Evolutionary conservation across 2,329 filamentous ascomycete genomes (phyloP), one percentile per base, ranked within the genome.

Genomic region (Nigrograna mackinnonii): DNA sequence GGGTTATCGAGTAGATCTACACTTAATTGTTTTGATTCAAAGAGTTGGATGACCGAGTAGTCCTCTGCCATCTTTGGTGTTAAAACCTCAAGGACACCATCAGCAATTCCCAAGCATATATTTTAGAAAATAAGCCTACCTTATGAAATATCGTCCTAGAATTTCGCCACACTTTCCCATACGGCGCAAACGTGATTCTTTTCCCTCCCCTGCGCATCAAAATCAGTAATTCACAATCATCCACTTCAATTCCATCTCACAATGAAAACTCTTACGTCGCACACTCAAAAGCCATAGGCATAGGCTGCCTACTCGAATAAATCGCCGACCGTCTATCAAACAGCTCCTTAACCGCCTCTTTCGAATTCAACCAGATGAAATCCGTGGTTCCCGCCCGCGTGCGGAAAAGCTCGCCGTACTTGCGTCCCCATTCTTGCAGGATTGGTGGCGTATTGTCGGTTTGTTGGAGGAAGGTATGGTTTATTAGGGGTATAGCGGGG

Each of bases 211-310:
- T 42, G 17, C 21, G 19, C 22, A 21, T 22, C 26, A 33, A n/a
- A n/a, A n/a, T n/a, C n/a, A n/a, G n/a, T n/a, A n/a, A n/a, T n/a
- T n/a, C n/a, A n/a, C n/a, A n/a, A n/a, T n/a, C n/a, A n/a, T n/a
- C n/a, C n/a, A n/a, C n/a, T n/a, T 33, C 17, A 31, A 26, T 28
- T 28, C 35, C 6, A n/a, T 28, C 24, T n/a, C n/a, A 28, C n/a
- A 9, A 9, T 9, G 24, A 28, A 28, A 28, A 28, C 16, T 34
- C 38, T 19, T 35, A 41, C 31, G 39, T 49, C 5, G 46, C 46
- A 33, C 39, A 41, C 18, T 46, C 39, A 37, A 43, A 44, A 17
- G 46, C 46, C 35, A 49, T 38, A 9, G 46, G 46, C 35, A 49
- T 44, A 3, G 43, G 43, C 24, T 44, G 46, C 16, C 46, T 16